Conservation (phyloP, 768 basidiomycete genomes). For the Epithele typhae region DNA sequence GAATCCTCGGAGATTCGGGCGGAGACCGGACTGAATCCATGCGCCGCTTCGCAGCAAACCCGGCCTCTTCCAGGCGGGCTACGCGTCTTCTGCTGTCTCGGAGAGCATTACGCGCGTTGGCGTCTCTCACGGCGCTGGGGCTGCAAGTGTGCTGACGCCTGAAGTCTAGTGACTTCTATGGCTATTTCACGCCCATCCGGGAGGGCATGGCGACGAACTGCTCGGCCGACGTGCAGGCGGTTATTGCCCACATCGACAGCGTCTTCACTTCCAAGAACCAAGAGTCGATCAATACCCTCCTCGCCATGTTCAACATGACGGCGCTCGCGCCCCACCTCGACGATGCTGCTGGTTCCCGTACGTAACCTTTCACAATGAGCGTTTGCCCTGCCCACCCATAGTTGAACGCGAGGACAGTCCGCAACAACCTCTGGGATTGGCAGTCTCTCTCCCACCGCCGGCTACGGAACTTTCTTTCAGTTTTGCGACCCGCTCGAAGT, state of each 20-base stretch:
- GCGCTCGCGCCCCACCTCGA: slow-evolving; percentile 49
- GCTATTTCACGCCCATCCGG: slow-evolving; percentile 69
- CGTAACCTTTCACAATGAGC: too few relatives aligned
- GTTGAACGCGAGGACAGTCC: too few relatives aligned
- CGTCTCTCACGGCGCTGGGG: too few relatives aligned
- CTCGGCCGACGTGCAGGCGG: slow-evolving; percentile 65
- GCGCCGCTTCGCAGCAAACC: slow-evolving; percentile 42
- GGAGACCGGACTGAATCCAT: too few relatives aligned
- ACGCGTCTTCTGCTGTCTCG: slow-evolving; percentile 63
- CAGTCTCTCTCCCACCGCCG: slow-evolving; percentile 49
- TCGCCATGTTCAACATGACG: slow-evolving; percentile 55
- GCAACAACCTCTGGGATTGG: slow-evolving; percentile 64
- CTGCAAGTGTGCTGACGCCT: too few relatives aligned
- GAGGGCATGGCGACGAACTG: slow-evolving; percentile 69
- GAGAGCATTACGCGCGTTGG: slow-evolving; percentile 44
- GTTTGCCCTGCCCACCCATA: too few relatives aligned
- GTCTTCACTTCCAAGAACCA: slow-evolving; percentile 44
- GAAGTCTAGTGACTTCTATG: slow-evolving; percentile 51
- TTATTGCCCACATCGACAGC: slow-evolving; percentile 56
- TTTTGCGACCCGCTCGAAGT: slow-evolving; percentile 71
- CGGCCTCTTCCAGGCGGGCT: slow-evolving; percentile 57
- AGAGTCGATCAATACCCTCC: slow-evolving; percentile 47
- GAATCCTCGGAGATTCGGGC: too few relatives aligned
- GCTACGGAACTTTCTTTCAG: slow-evolving; percentile 44
- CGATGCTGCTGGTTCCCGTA: slow-evolving; percentile 59